Evolutionary conservation across 176 grass and related monocot genomes (phyloP).

Genomic region (Avena insularis): DNA sequence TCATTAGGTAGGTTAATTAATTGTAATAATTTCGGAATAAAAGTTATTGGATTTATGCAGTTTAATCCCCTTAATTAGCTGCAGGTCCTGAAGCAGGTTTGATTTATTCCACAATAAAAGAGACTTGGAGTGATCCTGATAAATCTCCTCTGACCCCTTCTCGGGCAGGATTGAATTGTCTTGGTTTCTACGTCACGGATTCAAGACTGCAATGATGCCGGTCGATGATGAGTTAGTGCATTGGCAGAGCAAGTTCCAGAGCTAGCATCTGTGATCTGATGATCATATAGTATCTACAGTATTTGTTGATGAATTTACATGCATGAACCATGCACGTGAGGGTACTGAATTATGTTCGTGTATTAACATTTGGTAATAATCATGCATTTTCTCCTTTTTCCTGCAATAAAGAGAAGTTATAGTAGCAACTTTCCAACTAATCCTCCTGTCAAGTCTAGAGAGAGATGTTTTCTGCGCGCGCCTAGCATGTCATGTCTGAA

Average conservation of each 20-base stretch:
- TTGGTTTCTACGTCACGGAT: conserved; percentile 1
- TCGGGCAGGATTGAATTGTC: conserved; percentile 31
- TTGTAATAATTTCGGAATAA: conserved; percentile 12
- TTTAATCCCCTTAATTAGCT: conserved; percentile 15
- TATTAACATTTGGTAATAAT: neutral
- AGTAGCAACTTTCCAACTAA: conserved; percentile 12
- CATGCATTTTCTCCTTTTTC: neutral
- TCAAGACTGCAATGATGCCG: conserved; percentile 19
- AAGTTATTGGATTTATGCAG: neutral
- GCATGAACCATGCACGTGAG: neutral
- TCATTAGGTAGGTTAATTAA: neutral
- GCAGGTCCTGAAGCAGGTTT: neutral
- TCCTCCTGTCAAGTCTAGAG: conserved; percentile 8
- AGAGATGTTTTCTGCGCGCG: conserved; percentile 16
- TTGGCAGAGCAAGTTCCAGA: neutral
- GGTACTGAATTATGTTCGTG: neutral
- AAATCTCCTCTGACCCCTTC: neutral
- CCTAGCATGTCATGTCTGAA: conserved; percentile 35
- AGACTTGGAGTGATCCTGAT: neutral
- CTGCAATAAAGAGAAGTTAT: neutral
- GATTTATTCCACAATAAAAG: conserved; percentile 26
- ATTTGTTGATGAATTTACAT: neutral
- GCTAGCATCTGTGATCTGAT: neutral
- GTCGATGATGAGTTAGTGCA: neutral
- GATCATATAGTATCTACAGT: neutral